Base-by-base conservation (phyloP, 1,139 yeast species). In the Kodamaea ohmeri region DNA sequence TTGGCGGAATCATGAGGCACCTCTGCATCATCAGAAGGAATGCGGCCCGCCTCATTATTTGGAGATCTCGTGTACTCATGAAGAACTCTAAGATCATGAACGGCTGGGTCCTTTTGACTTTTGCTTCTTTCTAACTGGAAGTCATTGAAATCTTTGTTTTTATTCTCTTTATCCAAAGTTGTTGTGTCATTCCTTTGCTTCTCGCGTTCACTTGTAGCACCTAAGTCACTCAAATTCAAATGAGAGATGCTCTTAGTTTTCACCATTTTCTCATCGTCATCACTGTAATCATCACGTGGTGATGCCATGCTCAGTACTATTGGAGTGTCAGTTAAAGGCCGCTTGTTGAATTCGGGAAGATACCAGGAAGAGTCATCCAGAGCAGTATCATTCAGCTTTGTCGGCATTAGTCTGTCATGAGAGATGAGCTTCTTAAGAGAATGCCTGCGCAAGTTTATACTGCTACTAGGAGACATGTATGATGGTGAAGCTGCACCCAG, bases 251-350 rank as follows among this genome's bases (percentile, higher is more conserved):
- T 69, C 46, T 61, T 65, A 2, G 68, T 58, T 40, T 56, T 55
- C 15, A 49, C 36, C 25, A 43, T 47, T 19, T 49, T 47, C n/a
- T 58, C 60, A n/a, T 55, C 59, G 21, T 63, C 68, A 24, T 60
- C 55, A 36, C 61, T 65, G 34, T 56, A 63, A 26, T 58, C 50
- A 18, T 63, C 61, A 17, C 59, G 57, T 0, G 88, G 88, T 1
- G 85, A 78, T 1, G 76, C 66, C 44, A 66, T 61, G 9, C 69
- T 61, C 26, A 84, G 78, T 4, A 74, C 77, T 2, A 80, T 69
- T 0, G 90, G 90, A 0, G 90, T 83, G 53, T 83, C 90, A 32
- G 83, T 80, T 40, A 79, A 61, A 0, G 90, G 89, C 34, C 88
- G 65, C 56, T 76, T 79, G 53, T 82, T 78, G 57, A 83, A 83